Conservation (phyloP, 306 rosid genomes). For the Medicago arabica region DNA sequence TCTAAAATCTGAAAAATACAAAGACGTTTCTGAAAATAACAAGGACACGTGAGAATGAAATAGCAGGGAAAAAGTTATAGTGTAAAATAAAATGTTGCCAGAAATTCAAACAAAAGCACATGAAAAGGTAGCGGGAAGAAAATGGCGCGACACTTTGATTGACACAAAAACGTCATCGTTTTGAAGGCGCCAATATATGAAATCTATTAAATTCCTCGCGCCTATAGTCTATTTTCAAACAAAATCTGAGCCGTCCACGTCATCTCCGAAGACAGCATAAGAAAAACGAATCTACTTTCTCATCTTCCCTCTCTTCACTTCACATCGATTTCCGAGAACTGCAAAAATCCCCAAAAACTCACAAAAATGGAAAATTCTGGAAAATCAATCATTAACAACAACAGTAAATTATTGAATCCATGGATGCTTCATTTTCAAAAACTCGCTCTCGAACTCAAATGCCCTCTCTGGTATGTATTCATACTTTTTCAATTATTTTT, state of each 20-base stretch:
- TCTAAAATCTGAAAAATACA: too few relatives aligned
- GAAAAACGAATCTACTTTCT: background rate
- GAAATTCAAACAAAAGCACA: background rate
- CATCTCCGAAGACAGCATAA: background rate
- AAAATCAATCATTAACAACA: background rate
- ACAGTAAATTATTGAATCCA: conserved; percentile 51
- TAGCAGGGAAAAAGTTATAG: too few relatives aligned
- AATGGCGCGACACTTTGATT: background rate
- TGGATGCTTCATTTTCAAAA: conserved; percentile 81
- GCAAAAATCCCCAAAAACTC: too few relatives aligned
- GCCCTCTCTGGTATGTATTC: conserved; percentile 78
- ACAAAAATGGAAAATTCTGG: conserved; percentile 54
- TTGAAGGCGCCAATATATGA: background rate
- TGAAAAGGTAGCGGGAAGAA: background rate
- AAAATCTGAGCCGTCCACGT: conserved; percentile 8
- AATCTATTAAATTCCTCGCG: background rate
- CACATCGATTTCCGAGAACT: background rate
- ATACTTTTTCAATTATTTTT: background rate
- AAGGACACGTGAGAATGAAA: too few relatives aligned
- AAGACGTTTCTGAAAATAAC: fast-evolving
- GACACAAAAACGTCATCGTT: background rate
- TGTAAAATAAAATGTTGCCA: background rate
- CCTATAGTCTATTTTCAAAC: background rate
- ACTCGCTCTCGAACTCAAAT: conserved; percentile 87
- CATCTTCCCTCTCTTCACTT: background rate